phyloP scores from a whole-genome alignment of 805 yeast species.

The Zygosaccharomyces siamensis region DNA sequence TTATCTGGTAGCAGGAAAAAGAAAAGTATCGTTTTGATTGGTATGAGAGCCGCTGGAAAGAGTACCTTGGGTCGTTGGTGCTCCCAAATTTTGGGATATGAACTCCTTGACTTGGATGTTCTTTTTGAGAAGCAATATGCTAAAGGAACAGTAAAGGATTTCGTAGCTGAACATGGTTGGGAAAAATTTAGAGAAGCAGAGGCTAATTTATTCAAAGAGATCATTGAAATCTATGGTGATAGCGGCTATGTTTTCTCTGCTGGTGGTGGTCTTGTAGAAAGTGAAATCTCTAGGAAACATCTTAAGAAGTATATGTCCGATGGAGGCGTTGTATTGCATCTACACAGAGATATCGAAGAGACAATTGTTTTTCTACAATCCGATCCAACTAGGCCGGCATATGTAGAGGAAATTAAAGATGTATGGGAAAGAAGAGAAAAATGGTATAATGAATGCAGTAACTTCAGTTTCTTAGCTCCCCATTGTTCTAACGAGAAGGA shows the following conservation, averaged over 20 bases:
- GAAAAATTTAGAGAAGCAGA: constrained; percentile 76
- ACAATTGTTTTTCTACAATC: constrained; percentile 67
- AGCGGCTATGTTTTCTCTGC: constrained; percentile 74
- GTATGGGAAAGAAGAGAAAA: constrained; percentile 82
- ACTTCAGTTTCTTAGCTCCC: constrained; percentile 69
- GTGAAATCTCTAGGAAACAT: constrained; percentile 55
- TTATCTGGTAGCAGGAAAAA: constrained; percentile 8
- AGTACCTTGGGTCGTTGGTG: constrained; percentile 80
- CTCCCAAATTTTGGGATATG: constrained; percentile 61
- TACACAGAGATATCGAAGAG: constrained; percentile 81
- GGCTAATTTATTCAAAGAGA: constrained; percentile 48
- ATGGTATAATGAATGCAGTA: constrained; percentile 78
- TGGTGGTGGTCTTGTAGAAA: constrained; percentile 96
- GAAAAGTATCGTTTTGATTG: constrained; percentile 68
- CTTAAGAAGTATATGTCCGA: constrained; percentile 49
- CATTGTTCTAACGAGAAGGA: constrained; percentile 56
- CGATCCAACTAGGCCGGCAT: constrained; percentile 88
- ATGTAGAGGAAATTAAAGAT: constrained; percentile 65
- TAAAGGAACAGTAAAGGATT: constrained; percentile 50
- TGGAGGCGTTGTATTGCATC: constrained; percentile 81
- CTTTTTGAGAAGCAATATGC: constrained; percentile 52
- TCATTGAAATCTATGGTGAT: constrained; percentile 35
- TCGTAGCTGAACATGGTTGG: constrained; percentile 72
- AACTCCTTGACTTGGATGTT: constrained; percentile 70
- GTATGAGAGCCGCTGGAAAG: constrained; percentile 98